Conservation (phyloP, 1,284 basidiomycete species). For the Phellopilus nigrolimitatus region DNA sequence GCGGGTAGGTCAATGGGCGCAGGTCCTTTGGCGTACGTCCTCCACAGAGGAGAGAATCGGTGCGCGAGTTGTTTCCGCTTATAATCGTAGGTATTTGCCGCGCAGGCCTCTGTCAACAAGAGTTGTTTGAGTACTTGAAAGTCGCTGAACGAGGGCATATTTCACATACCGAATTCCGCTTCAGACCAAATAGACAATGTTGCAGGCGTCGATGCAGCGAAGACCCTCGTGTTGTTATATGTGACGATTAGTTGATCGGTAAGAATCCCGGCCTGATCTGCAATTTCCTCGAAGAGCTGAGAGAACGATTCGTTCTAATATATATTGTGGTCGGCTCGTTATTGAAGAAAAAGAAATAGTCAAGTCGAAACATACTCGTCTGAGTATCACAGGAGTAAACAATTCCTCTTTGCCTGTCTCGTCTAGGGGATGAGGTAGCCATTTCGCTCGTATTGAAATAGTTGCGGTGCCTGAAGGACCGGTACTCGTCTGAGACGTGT, state of each 20-base stretch:
- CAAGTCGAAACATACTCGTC: slow-evolving; percentile 42
- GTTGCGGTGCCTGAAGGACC: slow-evolving; percentile 35
- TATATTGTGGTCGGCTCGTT: slow-evolving; percentile 6
- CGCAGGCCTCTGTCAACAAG: slow-evolving; percentile 51
- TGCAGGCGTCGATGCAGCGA: slow-evolving; percentile 59
- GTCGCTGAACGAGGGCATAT: neutral
- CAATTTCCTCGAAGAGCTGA: slow-evolving; percentile 54
- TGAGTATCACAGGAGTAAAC: slow-evolving; percentile 53
- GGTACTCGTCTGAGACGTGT: slow-evolving; percentile 23
- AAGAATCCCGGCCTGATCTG: slow-evolving; percentile 51
- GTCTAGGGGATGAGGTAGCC: slow-evolving; percentile 59
- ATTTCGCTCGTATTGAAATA: slow-evolving; percentile 47
- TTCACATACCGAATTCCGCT: slow-evolving; percentile 53
- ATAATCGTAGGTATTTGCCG: slow-evolving; percentile 56
- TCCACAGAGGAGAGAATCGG: slow-evolving; percentile 24
- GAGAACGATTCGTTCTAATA: slow-evolving; percentile 57
- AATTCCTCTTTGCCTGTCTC: slow-evolving; percentile 32
- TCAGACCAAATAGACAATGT: slow-evolving; percentile 62
- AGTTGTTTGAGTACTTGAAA: neutral
- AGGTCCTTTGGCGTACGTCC: too few relatives aligned
- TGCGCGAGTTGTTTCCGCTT: slow-evolving; percentile 29
- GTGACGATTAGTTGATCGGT: slow-evolving; percentile 50
- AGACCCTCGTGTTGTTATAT: slow-evolving; percentile 55
- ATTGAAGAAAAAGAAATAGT: neutral
- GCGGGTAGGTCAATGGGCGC: too few relatives aligned